Evolutionary conservation across 495 filamentous ascomycete genomes (phyloP).

Genomic region (Neurospora sp.): DNA sequence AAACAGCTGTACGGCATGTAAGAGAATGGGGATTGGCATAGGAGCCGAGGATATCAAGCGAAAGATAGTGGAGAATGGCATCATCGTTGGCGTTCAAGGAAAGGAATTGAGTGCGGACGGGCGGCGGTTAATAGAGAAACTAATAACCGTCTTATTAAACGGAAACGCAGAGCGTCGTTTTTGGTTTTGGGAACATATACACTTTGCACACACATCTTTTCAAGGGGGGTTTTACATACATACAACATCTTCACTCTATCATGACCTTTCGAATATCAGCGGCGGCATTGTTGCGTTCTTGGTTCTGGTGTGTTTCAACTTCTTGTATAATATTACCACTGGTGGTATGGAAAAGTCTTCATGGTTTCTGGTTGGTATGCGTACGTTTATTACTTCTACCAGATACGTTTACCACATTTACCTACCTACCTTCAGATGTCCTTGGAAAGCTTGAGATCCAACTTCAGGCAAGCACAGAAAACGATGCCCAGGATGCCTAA

Average conservation of each 20-base stretch:
- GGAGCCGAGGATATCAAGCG: background rate
- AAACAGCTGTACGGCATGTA: constrained; percentile 7
- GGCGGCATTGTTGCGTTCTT: background rate
- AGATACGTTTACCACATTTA: background rate
- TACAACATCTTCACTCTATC: background rate
- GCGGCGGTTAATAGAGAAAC: background rate
- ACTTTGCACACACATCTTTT: background rate
- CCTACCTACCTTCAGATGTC: background rate
- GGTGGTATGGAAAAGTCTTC: background rate
- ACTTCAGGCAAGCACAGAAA: background rate
- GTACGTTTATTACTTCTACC: background rate
- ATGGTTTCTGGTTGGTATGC: background rate
- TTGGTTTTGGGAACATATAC: background rate
- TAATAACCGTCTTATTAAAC: background rate
- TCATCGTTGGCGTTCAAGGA: constrained; percentile 2
- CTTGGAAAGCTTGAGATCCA: background rate
- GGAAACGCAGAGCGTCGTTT: background rate
- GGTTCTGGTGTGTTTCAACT: background rate
- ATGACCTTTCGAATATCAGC: background rate
- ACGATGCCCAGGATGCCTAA: background rate
- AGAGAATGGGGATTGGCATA: background rate
- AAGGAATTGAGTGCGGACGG: constrained; percentile 4
- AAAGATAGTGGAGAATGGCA: constrained; percentile 3
- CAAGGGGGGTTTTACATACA: background rate
- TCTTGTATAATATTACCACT: background rate